Percentiles rank a stretch among this genome's conserved stretches.
Evolutionary conservation across 805 yeast species (phyloP).

Genomic region (Wickerhamiella dianesei): DNA sequence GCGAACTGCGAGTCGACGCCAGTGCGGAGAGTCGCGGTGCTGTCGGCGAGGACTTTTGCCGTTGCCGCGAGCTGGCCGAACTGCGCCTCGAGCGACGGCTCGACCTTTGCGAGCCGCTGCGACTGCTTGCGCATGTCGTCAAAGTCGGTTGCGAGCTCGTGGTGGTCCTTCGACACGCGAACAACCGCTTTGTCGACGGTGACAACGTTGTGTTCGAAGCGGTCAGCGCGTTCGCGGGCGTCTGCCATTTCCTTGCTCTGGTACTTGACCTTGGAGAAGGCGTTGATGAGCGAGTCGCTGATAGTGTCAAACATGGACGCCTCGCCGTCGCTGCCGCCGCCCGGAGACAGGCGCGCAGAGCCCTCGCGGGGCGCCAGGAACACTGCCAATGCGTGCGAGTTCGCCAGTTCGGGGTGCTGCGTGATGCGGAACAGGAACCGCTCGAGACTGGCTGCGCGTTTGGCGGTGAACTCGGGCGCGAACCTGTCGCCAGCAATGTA

Average conservation of each 20-base stretch:
- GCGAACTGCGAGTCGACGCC: slow-evolving; percentile 66
- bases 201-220: slow-evolving; percentile 67
- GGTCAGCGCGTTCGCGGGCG: slow-evolving; percentile 68
- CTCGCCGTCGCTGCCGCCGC: slow-evolving; percentile 12
- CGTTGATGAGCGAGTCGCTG: slow-evolving; percentile 87
- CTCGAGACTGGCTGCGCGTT: slow-evolving; percentile 67
- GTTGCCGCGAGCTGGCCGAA: slow-evolving; percentile 37
- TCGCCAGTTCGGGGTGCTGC: slow-evolving; percentile 56
- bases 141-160: slow-evolving; percentile 60
- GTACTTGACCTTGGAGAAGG: slow-evolving; percentile 61
- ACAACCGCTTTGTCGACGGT: slow-evolving; percentile 68
- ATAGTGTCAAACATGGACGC: slow-evolving; percentile 41
- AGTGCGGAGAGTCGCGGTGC: slow-evolving; percentile 33
- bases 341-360: too few species aligned
- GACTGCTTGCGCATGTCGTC: slow-evolving; percentile 58
- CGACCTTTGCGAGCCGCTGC: slow-evolving; percentile 48
- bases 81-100: slow-evolving; percentile 29
- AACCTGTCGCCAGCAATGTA: slow-evolving; percentile 91
- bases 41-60: slow-evolving; percentile 31
- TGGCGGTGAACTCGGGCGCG: slow-evolving; percentile 66
- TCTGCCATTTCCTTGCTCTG: slow-evolving; percentile 66
- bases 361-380: slow-evolving; percentile 59
- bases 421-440: slow-evolving; percentile 62
- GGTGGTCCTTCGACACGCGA: slow-evolving; percentile 58
- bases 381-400: slow-evolving; percentile 54